phyloP scores from a whole-genome alignment of 176 grass and related monocot genomes.

The Carex littledalei region DNA sequence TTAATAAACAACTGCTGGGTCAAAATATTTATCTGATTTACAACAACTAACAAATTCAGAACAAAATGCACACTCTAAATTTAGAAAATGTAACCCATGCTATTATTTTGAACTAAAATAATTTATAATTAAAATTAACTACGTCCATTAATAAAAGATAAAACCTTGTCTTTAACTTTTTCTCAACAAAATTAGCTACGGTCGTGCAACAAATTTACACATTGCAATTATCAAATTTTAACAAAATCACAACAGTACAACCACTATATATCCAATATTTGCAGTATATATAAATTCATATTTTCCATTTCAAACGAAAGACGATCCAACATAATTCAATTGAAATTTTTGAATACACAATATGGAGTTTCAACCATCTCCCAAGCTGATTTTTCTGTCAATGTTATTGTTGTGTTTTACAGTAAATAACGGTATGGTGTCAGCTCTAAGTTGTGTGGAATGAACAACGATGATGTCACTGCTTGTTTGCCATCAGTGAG shows the following conservation, averaged over 20 bases:
- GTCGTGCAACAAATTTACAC: background rate
- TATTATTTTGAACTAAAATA: background rate
- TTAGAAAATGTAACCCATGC: background rate
- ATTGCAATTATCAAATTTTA: background rate
- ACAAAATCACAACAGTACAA: background rate
- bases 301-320: background rate
- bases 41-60: background rate
- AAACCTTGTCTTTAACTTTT: background rate
- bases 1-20: background rate
- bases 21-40: background rate
- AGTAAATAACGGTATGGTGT: background rate
- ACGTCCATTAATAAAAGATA: background rate
- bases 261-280: background rate
- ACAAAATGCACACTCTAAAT: background rate
- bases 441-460: background rate
- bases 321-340: background rate
- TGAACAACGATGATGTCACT: background rate
- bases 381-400: background rate
- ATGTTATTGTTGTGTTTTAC: background rate
- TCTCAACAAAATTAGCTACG: background rate
- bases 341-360: background rate
- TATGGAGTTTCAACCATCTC: background rate
- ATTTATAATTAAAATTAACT: background rate
- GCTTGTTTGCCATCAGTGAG: background rate
- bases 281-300: background rate